Evolutionary conservation across 768 basidiomycete species (phyloP).

Genomic region (Amanita muscaria): DNA sequence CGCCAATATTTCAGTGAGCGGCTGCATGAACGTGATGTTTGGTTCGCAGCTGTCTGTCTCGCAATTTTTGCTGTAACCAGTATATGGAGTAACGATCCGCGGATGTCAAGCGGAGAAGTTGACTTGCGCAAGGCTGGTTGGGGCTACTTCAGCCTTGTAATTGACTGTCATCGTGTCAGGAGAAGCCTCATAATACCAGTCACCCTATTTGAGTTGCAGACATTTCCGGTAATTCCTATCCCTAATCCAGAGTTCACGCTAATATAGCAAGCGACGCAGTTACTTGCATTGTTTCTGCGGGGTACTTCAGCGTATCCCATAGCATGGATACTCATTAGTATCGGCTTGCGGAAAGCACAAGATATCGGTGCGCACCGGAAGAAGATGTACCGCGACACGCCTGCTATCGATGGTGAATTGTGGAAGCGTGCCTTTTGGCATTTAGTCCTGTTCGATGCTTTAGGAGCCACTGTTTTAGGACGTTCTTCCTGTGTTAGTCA

Average conservation of each 20-base stretch:
- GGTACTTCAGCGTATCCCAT: slow-evolving; percentile 39
- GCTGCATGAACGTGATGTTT: slow-evolving; percentile 44
- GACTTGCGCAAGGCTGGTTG: slow-evolving; percentile 52
- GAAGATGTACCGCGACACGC: slow-evolving; percentile 39
- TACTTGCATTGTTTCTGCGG: slow-evolving; percentile 47
- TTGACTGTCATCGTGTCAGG: slow-evolving; percentile 41
- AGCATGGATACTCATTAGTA: slow-evolving; percentile 46
- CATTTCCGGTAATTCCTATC: slow-evolving; percentile 19
- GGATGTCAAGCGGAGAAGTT: slow-evolving; percentile 32
- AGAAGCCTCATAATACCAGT: slow-evolving; percentile 47
- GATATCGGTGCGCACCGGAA: slow-evolving; percentile 73
- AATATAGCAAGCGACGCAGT: slow-evolving; percentile 20
- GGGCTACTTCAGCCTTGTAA: slow-evolving; percentile 54
- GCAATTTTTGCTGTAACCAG: slow-evolving; percentile 63
- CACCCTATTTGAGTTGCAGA: slow-evolving; percentile 56
- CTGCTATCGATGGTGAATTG: slow-evolving; percentile 52
- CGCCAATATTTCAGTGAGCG: slow-evolving; percentile 42
- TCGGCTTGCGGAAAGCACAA: slow-evolving; percentile 54
- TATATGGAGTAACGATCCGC: slow-evolving; percentile 53
- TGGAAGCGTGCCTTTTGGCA: slow-evolving; percentile 80
- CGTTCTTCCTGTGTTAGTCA: slow-evolving; percentile 48
- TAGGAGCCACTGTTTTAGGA: slow-evolving; percentile 44
- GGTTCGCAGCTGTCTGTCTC: slow-evolving; percentile 56
- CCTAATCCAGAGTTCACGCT: neutral
- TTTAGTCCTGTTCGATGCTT: slow-evolving; percentile 51